phyloP scores from a whole-genome alignment of 2,329 filamentous ascomycete species.

The Pseudodiploospora longispora region DNA sequence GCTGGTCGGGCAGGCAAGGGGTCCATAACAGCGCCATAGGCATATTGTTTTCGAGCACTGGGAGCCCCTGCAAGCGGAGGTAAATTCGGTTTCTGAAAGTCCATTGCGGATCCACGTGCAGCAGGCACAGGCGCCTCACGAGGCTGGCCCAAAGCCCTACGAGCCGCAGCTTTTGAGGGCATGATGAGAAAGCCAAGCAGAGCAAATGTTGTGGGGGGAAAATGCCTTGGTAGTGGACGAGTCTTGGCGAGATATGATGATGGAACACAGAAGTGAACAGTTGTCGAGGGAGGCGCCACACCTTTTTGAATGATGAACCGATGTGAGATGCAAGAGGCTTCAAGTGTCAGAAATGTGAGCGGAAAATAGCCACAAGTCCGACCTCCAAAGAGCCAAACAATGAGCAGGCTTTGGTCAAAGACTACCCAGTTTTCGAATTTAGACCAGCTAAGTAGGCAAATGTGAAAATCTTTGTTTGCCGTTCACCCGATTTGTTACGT shows the following conservation, averaged over 20 bases:
- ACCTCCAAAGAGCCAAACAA: neutral
- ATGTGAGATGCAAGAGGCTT: no score
- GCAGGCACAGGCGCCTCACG: constrained; percentile 1
- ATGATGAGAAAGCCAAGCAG: neutral
- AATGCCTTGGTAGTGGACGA: no score
- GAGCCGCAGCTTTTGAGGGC: neutral
- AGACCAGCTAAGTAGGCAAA: neutral
- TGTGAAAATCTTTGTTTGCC: constrained; percentile 4
- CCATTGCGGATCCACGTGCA: neutral
- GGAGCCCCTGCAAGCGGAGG: constrained; percentile 23
- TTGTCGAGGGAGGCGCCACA: no score
- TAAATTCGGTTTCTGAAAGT: constrained; percentile 18
- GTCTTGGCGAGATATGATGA: neutral
- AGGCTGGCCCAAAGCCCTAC: constrained; percentile 11
- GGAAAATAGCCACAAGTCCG: constrained; percentile 2
- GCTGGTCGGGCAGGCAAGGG: constrained; percentile 18
- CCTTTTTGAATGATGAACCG: no score
- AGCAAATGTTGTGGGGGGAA: no score
- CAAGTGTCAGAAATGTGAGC: no score
- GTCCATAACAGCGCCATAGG: constrained; percentile 29
- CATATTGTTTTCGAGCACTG: constrained; percentile 28
- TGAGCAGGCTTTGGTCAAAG: neutral
- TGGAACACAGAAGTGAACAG: neutral
- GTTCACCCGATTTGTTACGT: constrained; percentile 4
- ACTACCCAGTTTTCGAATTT: neutral